These are phyloP conservation scores for Pythium scleroteichum DNA, from an alignment of 352 stramenopile species.

Conservation along the genomic window DNA sequence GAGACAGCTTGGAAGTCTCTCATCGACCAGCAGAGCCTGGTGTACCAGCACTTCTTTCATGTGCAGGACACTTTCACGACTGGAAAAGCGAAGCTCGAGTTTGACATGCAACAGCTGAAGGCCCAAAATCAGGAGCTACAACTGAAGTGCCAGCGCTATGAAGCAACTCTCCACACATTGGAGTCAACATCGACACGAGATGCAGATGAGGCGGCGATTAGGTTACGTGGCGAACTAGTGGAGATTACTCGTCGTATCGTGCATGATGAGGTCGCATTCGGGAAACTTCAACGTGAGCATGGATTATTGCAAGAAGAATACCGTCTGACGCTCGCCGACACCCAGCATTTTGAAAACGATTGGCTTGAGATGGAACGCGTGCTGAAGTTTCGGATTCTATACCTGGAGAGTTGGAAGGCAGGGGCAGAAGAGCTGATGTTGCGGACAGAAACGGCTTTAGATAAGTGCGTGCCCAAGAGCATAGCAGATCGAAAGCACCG, in stretches of 20 bases:
- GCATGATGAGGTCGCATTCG: conserved; percentile 82
- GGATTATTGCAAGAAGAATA: conserved; percentile 39
- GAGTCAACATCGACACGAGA: conserved; percentile 9
- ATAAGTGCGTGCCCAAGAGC: conserved; percentile 57
- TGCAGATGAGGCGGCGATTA: conserved; percentile 25
- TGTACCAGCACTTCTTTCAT: conserved; percentile 77
- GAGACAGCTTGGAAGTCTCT: conserved; percentile 56
- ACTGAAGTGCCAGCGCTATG: conserved; percentile 55
- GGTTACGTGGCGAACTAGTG: conserved; percentile 47
- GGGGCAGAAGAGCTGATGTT: conserved; percentile 63
- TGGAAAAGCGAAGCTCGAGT: conserved; percentile 36
- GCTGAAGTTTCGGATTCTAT: conserved; percentile 87
- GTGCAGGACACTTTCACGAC: conserved; percentile 46
- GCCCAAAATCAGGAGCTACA: conserved; percentile 44
- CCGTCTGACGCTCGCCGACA: conserved; percentile 29
- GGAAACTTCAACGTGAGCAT: conserved; percentile 66
- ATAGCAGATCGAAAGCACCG: conserved; percentile 47
- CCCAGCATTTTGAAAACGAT: conserved; percentile 49
- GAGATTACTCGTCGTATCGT: conserved; percentile 78
- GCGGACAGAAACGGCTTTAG: conserved; percentile 59
- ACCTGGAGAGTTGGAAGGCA: conserved; percentile 91
- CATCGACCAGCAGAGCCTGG: conserved; percentile 70
- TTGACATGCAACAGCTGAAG: conserved; percentile 42
- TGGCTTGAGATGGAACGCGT: conserved; percentile 88
- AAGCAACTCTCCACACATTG: conserved; percentile 51